Conservation (phyloP, 2,329 filamentous ascomycete genomes). For the Byssoonygena ceratinophila region DNA sequence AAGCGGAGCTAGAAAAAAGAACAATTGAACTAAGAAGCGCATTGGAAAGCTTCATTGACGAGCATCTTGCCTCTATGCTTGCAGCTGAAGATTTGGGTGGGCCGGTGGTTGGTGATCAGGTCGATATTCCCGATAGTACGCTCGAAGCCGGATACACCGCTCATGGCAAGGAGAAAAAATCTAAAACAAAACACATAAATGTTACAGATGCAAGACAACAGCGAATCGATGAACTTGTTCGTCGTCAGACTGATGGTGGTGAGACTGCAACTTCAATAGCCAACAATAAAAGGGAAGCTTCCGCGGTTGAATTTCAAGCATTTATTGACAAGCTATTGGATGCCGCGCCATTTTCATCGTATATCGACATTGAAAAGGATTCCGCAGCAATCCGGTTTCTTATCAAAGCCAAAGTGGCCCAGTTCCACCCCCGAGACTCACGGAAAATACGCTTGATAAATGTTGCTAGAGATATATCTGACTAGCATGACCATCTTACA, state of each 20-base stretch:
- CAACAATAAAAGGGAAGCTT: constrained; percentile 39
- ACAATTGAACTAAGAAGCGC: constrained; percentile 52
- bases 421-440: constrained; percentile 47
- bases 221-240: constrained; percentile 44
- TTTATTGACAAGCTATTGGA: constrained; percentile 41
- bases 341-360: constrained; percentile 35
- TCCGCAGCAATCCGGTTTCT: constrained; percentile 45
- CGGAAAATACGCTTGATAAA: constrained; percentile 43
- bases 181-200: constrained; percentile 29
- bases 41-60: constrained; percentile 60
- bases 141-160: constrained; percentile 45
- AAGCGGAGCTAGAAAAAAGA: constrained; percentile 50
- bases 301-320: constrained; percentile 39
- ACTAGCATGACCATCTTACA: constrained; percentile 3
- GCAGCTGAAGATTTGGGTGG: constrained; percentile 76
- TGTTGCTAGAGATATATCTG: constrained; percentile 30
- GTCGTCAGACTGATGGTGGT: constrained; percentile 24
- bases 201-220: constrained; percentile 33
- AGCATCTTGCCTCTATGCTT: constrained; percentile 61
- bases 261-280: constrained; percentile 18
- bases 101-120: constrained; percentile 65
- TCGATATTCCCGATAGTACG: constrained; percentile 50
- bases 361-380: constrained; percentile 41
- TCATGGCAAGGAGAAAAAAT: constrained; percentile 41
- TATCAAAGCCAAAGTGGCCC: constrained; percentile 46